phyloP scores from a whole-genome alignment of 1,139 yeast genomes.

The Nakaseomyces glabratus region DNA sequence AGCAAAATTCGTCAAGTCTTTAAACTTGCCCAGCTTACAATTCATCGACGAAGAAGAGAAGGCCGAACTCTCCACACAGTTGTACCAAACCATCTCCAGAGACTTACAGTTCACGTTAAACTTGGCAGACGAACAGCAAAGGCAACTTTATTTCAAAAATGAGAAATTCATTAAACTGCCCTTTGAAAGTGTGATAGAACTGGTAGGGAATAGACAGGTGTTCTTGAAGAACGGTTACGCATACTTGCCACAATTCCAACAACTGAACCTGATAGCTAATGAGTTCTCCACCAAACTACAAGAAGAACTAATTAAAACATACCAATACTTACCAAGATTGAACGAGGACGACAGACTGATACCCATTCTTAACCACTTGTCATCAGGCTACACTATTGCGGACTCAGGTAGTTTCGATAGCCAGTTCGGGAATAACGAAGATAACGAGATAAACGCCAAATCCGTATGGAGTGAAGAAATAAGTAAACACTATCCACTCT shows the following conservation, averaged over 20 bases:
- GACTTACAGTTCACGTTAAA: conserved; percentile 30
- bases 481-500: conserved; percentile 68
- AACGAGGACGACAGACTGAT: conserved; percentile 88
- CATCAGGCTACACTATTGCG: conserved; percentile 59
- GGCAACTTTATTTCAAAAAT: conserved; percentile 35
- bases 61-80: conserved; percentile 38
- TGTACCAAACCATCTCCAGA: conserved; percentile 42
- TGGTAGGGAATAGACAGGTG: conserved; percentile 63
- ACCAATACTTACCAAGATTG: conserved; percentile 69
- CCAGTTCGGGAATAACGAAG: conserved; percentile 31
- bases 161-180: conserved; percentile 75
- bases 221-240: conserved; percentile 63
- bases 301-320: conserved; percentile 53
- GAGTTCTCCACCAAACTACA: conserved; percentile 56
- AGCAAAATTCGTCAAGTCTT: conserved; percentile 51
- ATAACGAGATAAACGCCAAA: conserved; percentile 48
- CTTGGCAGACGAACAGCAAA: conserved; percentile 30
- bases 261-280: conserved; percentile 53
- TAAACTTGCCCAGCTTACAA: conserved; percentile 53
- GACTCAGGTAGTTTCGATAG: conserved; percentile 33
- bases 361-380: conserved; percentile 72
- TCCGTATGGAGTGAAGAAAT: conserved; percentile 50
- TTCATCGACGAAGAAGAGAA: conserved; percentile 60
- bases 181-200: conserved; percentile 72
- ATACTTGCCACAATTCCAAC: conserved; percentile 77